Base-by-base conservation (phyloP, 2,329 filamentous ascomycete genomes). In the Penicillium italicum region DNA sequence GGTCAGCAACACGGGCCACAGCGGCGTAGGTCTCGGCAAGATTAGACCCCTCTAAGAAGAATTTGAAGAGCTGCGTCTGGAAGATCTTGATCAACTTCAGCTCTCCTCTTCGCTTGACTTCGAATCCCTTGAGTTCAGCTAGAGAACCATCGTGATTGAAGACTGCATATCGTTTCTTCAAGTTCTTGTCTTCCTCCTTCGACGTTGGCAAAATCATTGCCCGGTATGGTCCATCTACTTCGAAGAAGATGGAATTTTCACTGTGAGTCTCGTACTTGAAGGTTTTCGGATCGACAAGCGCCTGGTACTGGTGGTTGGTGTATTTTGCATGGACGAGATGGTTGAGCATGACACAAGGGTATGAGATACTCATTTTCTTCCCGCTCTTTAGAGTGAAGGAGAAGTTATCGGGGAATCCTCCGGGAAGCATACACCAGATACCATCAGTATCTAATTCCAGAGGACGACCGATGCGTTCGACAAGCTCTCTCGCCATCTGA, bases 41-140 rank as follows among this genome's bases (percentile, higher is more conserved):
- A 0, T 91, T 96, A 4, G 84, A 83, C 7, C 94, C 94, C 69
- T 99, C 93, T 6, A 99, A 79, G 77, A 99, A 99, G 76, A 99
- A 97, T 71, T 96, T 97, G 86, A 99, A 99, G 63, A 99, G 96
- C 69, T 99, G 94, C 57, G 94, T 91, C 74, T 99, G 94, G 73
- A 99, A 99, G 70, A 97, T 99, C 76, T 99, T 99, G 83, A 99
- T 99, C 65, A 99, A 86, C 77, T 99, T 99, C 65, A 99, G 79
- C 77, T 99, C 94, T 80, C 94, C 94, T 83, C 94, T 85, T 71
- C 94, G 87, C 79, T 99, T 99, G 62, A 99, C 87, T 69, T 99
- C 94, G 69, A 99, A 99, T 6, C 94, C 94, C 70, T 99, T 99
- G 69, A 99, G 74, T 71, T 99, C 94, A 14, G 94, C 94, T 50